phyloP scores from a whole-genome alignment of 2,329 filamentous ascomycete species.

The Sporothrix brunneoviolacea region DNA sequence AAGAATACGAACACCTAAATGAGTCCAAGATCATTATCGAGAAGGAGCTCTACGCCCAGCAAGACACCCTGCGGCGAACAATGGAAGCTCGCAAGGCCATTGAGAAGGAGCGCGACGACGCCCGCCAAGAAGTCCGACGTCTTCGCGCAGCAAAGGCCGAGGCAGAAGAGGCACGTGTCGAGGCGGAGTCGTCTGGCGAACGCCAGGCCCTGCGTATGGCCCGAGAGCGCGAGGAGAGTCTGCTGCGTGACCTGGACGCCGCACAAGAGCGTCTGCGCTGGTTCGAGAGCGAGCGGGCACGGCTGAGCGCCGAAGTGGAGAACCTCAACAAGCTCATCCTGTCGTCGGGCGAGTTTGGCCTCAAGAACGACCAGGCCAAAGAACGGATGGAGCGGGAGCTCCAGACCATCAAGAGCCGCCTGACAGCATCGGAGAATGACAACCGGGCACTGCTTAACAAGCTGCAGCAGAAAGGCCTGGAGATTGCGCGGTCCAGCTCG shows the following conservation, averaged over 20 bases:
- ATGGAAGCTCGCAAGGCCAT: constrained; percentile 73
- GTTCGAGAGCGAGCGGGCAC: constrained; percentile 70
- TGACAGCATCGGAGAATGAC: constrained; percentile 91
- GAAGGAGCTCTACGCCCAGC: constrained; percentile 93
- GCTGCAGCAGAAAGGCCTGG: constrained; percentile 91
- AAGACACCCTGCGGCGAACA: constrained; percentile 80
- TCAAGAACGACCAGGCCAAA: constrained; percentile 89
- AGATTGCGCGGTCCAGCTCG: constrained; percentile 86
- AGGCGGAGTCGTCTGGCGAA: constrained; percentile 76
- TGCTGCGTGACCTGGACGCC: constrained; percentile 73
- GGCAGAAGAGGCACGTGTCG: constrained; percentile 76
- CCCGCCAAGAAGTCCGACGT: constrained; percentile 75
- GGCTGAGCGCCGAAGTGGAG: constrained; percentile 73
- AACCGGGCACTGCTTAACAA: constrained; percentile 95
- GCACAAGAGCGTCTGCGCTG: constrained; percentile 70
- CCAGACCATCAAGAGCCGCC: constrained; percentile 79
- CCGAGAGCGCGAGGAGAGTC: constrained; percentile 69
- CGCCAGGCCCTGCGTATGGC: constrained; percentile 70
- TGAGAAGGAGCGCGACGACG: constrained; percentile 83
- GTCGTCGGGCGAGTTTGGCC: constrained; percentile 80
- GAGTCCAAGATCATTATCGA: constrained; percentile 96
- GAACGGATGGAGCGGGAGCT: constrained; percentile 88
- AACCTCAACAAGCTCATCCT: constrained; percentile 80
- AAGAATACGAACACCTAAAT: constrained; percentile 80
- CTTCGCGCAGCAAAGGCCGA: constrained; percentile 77